phyloP scores from a whole-genome alignment of 2,329 filamentous ascomycete genomes.

The Claviceps africana region DNA sequence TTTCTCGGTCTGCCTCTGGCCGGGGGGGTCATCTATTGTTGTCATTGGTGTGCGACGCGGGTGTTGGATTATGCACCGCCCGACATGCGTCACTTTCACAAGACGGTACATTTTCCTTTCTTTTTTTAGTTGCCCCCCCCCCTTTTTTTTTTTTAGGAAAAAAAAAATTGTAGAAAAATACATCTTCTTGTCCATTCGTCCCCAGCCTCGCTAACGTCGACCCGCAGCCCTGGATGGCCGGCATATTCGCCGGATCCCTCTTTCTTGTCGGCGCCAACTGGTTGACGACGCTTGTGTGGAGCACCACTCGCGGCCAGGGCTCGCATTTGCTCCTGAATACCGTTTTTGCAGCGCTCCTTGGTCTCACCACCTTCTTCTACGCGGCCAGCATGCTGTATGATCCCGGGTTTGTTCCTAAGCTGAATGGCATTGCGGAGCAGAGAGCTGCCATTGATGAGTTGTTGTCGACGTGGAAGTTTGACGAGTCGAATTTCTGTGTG shows the following conservation, averaged over 20 bases:
- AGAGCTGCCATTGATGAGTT: slow-evolving; percentile 81
- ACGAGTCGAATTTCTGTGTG: slow-evolving; percentile 88
- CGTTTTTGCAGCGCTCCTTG: slow-evolving; percentile 50
- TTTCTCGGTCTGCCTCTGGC: slow-evolving; percentile 64
- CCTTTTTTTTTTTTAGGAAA: too few relatives aligned
- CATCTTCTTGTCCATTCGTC: too few relatives aligned
- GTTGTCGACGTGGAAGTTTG: slow-evolving; percentile 73
- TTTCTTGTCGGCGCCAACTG: slow-evolving; percentile 71
- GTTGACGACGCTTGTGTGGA: slow-evolving; percentile 55
- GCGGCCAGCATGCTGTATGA: slow-evolving; percentile 72
- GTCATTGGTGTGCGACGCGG: slow-evolving; percentile 68
- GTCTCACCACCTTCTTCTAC: slow-evolving; percentile 74
- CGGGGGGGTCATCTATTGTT: slow-evolving; percentile 47
- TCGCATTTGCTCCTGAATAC: slow-evolving; percentile 62
- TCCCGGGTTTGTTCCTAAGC: slow-evolving; percentile 84
- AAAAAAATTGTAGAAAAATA: too few relatives aligned
- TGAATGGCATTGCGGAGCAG: slow-evolving; percentile 78
- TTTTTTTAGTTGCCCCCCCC: neutral
- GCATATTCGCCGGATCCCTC: slow-evolving; percentile 78
- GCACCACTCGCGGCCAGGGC: slow-evolving; percentile 15
- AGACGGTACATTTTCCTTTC: slow-evolving; percentile 48
- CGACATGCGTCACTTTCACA: slow-evolving; percentile 81
- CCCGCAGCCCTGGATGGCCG: slow-evolving; percentile 69
- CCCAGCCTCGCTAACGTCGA: neutral
- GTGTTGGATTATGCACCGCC: slow-evolving; percentile 69